Conservation (phyloP, 305 asterid genomes). For the Rubia occidens region DNA sequence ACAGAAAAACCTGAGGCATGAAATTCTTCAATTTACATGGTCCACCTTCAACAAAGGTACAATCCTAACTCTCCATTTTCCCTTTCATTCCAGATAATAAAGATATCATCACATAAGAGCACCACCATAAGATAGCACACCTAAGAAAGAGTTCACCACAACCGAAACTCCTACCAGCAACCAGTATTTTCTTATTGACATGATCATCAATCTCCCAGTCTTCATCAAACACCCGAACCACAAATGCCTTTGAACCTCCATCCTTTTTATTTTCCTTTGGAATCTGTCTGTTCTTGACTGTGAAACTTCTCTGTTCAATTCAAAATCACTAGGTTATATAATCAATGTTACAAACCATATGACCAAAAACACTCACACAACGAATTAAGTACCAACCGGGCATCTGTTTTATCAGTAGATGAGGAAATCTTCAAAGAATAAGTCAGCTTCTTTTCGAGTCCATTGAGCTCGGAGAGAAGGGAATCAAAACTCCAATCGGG, state of each 20-base stretch:
- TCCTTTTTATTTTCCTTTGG: slow-evolving; percentile 28
- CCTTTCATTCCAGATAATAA: neutral
- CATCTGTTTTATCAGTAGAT: slow-evolving; percentile 37
- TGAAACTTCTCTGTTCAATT: slow-evolving; percentile 32
- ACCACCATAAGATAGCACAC: slow-evolving; percentile 24
- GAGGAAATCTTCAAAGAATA: slow-evolving; percentile 24
- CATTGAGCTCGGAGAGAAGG: slow-evolving; percentile 48
- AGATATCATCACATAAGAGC: neutral
- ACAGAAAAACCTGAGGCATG: slow-evolving; percentile 2
- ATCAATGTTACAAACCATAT: neutral
- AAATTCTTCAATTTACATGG: slow-evolving; percentile 2
- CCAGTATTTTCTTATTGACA: slow-evolving; percentile 18
- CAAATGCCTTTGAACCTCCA: slow-evolving; percentile 34
- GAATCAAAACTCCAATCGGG: slow-evolving; percentile 76
- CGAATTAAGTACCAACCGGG: slow-evolving; percentile 30
- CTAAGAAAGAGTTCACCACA: slow-evolving; percentile 52
- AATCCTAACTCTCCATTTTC: neutral
- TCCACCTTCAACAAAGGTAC: neutral
- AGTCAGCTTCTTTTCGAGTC: slow-evolving; percentile 43
- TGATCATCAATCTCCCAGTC: slow-evolving; percentile 25
- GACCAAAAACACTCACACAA: neutral
- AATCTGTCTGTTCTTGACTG: slow-evolving; percentile 38
- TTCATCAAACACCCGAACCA: slow-evolving; percentile 45
- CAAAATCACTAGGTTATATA: slow-evolving; percentile 1
- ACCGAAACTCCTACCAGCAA: slow-evolving; percentile 43